These are phyloP conservation scores for Talaromyces trachyspermus DNA, from an alignment of 495 filamentous ascomycete genomes.

Conservation along the genomic window DNA sequence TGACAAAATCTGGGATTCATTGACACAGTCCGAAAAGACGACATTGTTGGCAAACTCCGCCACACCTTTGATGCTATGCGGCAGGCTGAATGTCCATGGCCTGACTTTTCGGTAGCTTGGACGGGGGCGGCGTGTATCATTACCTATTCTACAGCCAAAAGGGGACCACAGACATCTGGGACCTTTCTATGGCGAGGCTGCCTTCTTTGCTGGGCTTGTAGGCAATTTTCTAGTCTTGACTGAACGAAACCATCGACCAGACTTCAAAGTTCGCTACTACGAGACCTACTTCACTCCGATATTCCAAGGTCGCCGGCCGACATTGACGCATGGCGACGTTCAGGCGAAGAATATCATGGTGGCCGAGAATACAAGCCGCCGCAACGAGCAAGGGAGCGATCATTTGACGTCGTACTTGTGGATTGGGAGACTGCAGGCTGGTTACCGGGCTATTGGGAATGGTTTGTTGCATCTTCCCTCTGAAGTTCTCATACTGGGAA, in stretches of 20 bases:
- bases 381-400: conserved; percentile 18
- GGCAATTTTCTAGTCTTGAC: conserved; percentile 17
- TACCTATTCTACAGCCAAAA: conserved; percentile 19
- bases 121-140: conserved; percentile 15
- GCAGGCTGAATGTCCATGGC: conserved; percentile 15
- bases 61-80: conserved; percentile 16
- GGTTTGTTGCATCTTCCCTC: conserved; percentile 17
- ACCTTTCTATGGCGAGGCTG: conserved; percentile 17
- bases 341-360: conserved; percentile 26
- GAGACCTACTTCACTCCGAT: conserved; percentile 14
- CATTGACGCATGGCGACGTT: conserved; percentile 22
- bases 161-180: conserved; percentile 8
- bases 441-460: conserved; percentile 24
- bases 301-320: conserved; percentile 20
- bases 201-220: conserved; percentile 18
- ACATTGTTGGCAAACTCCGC: conserved; percentile 17
- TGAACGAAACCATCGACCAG: conserved; percentile 14
- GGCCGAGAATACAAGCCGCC: conserved; percentile 13
- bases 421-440: conserved; percentile 21
- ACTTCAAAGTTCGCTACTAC: conserved; percentile 21
- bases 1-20: conserved; percentile 18
- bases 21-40: conserved; percentile 19
- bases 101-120: conserved; percentile 18
- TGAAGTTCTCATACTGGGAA: conserved; percentile 14
- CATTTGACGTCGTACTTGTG: conserved; percentile 19